Evolutionary conservation across 768 basidiomycete genomes (phyloP).

Genomic region (Boletales sp.): DNA sequence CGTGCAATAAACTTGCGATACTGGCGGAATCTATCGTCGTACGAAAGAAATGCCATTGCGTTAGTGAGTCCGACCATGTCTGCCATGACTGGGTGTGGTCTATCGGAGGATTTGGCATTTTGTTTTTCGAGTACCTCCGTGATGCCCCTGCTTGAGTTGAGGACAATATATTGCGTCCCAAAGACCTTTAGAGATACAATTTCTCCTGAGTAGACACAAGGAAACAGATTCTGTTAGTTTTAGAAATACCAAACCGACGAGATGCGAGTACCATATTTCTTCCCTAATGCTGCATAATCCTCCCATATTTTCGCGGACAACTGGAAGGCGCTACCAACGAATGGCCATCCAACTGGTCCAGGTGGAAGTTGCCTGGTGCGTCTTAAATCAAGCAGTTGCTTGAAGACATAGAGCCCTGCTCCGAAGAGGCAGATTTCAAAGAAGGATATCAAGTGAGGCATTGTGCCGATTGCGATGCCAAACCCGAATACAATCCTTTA

Average conservation of each 20-base stretch:
- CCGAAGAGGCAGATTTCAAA: slow-evolving; percentile 14
- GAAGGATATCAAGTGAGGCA: too few species aligned
- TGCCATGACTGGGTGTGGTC: slow-evolving; percentile 16
- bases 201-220: slow-evolving; percentile 20
- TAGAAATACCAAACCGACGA: not conserved
- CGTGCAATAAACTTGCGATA: slow-evolving; percentile 9
- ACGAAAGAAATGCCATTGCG: slow-evolving; percentile 3
- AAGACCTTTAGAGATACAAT: slow-evolving; percentile 29
- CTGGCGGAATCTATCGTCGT: slow-evolving; percentile 8
- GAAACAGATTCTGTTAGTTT: too few species aligned
- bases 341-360: slow-evolving; percentile 28
- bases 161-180: slow-evolving; percentile 45
- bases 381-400: slow-evolving; percentile 1
- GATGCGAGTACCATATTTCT: slow-evolving; percentile 43
- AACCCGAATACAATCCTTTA: too few species aligned
- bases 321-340: slow-evolving; percentile 53
- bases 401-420: slow-evolving; percentile 9
- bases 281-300: slow-evolving; percentile 51
- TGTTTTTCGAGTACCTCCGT: slow-evolving; percentile 52
- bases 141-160: slow-evolving; percentile 44
- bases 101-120: slow-evolving; percentile 46
- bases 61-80: slow-evolving; percentile 17
- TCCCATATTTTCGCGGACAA: slow-evolving; percentile 53
- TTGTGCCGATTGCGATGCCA: too few species aligned
- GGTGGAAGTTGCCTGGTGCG: slow-evolving; percentile 9